Conservation (phyloP, 2,329 filamentous ascomycete species). For the Nemania serpens region DNA sequence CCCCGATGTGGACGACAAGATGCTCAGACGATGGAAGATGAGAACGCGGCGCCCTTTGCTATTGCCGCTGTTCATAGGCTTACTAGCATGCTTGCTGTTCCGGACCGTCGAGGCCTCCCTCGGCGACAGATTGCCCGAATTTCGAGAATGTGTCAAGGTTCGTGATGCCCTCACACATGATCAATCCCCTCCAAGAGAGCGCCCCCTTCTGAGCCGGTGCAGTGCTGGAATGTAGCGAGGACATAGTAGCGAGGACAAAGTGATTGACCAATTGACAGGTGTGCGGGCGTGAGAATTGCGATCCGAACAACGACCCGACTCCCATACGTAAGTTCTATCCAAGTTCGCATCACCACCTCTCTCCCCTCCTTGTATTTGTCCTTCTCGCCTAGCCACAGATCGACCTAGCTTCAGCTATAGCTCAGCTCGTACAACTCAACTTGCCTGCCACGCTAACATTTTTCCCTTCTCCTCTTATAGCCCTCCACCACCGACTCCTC, state of each 20-base stretch:
- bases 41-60: conserved; percentile 21
- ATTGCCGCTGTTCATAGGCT: conserved; percentile 41
- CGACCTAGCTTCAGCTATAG: neutral
- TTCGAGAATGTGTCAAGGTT: conserved; percentile 84
- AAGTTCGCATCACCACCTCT: too few species aligned
- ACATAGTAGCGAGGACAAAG: neutral
- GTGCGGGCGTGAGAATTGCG: conserved; percentile 81
- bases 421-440: neutral
- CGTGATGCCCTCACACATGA: conserved; percentile 32
- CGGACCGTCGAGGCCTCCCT: conserved; percentile 67
- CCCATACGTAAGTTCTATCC: conserved; percentile 67
- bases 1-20: conserved; percentile 31
- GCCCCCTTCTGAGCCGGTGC: neutral
- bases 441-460: neutral
- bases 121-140: conserved; percentile 86
- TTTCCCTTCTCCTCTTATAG: conserved; percentile 49
- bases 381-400: too few species aligned
- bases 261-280: conserved; percentile 56
- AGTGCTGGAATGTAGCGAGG: neutral
- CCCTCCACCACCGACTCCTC: conserved; percentile 81
- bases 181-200: neutral
- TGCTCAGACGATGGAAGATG: conserved; percentile 30
- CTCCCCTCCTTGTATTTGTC: too few species aligned
- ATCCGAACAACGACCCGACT: conserved; percentile 59
- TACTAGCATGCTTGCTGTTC: conserved; percentile 47